A percentile compares a stretch with the other conserved stretches of the same genome.
These are phyloP conservation scores for Neurospora cerealis DNA, from an alignment of 495 filamentous ascomycete species.

Conservation along the genomic window DNA sequence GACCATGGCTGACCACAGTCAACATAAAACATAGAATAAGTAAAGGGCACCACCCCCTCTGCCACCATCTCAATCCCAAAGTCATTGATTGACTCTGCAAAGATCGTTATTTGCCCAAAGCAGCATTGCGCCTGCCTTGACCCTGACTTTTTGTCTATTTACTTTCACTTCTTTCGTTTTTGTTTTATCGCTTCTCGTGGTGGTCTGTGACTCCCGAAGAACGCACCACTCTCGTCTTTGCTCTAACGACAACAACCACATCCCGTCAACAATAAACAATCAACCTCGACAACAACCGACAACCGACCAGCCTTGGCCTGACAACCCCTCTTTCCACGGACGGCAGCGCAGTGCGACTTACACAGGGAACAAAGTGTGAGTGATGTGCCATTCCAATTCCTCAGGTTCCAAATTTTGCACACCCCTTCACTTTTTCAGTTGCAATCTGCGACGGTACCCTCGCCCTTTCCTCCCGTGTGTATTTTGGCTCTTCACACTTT, in stretches of 20 bases:
- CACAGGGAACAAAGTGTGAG: conserved; percentile 20
- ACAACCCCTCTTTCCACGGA: conserved; percentile 23
- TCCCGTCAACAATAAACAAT: conserved; percentile 3
- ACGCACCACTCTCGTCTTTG: conserved; percentile 1
- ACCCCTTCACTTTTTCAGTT: neutral
- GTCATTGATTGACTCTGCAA: conserved; percentile 13
- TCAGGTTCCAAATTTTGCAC: conserved; percentile 6
- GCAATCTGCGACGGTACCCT: neutral
- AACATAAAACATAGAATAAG: conserved; percentile 19
- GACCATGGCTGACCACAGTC: conserved; percentile 10
- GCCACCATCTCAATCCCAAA: conserved; percentile 14
- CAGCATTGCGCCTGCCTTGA: conserved; percentile 19
- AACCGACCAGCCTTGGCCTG: conserved; percentile 11
- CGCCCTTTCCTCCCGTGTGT: neutral
- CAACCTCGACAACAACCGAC: conserved; percentile 3
- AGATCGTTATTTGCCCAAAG: conserved; percentile 12
- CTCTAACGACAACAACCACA: neutral
- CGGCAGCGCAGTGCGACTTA: conserved; percentile 23
- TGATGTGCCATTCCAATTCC: conserved; percentile 10
- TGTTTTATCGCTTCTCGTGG: conserved; percentile 1
- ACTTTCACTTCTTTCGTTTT: neutral
- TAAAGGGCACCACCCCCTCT: conserved; percentile 12
- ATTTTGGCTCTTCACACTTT: neutral
- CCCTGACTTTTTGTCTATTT: neutral
- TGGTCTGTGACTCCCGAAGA: conserved; percentile 6